phyloP scores from a whole-genome alignment of 306 rosid species.

The Trifolium pratense region DNA sequence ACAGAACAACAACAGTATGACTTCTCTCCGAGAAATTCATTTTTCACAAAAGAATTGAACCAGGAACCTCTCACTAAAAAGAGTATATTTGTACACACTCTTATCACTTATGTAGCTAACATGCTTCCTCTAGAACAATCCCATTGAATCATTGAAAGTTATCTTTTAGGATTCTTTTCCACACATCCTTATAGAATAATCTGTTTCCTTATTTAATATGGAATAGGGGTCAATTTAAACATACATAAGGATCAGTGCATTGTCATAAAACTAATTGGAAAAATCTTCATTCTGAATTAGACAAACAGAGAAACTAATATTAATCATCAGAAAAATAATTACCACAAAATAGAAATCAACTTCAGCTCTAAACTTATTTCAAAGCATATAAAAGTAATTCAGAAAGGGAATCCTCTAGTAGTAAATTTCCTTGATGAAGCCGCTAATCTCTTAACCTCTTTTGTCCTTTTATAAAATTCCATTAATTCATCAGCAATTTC shows the following conservation, averaged over 20 bases:
- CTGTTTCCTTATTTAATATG: neutral
- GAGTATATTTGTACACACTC: neutral
- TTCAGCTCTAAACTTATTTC: constrained; percentile 33
- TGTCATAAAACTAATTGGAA: constrained; percentile 8
- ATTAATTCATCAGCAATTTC: constrained; percentile 67
- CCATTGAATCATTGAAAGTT: neutral
- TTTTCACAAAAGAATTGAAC: neutral
- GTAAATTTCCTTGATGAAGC: constrained; percentile 55
- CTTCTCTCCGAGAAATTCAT: neutral
- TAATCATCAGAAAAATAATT: constrained; percentile 16
- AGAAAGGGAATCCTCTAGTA: constrained; percentile 69
- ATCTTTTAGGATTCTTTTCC: neutral
- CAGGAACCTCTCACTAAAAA: neutral
- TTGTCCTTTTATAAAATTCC: constrained; percentile 61
- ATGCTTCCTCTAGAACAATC: neutral
- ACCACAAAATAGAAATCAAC: constrained; percentile 25
- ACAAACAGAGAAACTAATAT: neutral
- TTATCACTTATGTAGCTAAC: neutral
- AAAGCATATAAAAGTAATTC: constrained; percentile 40
- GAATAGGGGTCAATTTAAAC: neutral
- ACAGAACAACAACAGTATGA: neutral
- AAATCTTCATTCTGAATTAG: constrained; percentile 5
- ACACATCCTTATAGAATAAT: neutral
- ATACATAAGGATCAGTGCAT: neutral
- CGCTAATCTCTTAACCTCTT: constrained; percentile 69